phyloP scores from a whole-genome alignment of 805 yeast species.

The Candida dajiaensis region DNA sequence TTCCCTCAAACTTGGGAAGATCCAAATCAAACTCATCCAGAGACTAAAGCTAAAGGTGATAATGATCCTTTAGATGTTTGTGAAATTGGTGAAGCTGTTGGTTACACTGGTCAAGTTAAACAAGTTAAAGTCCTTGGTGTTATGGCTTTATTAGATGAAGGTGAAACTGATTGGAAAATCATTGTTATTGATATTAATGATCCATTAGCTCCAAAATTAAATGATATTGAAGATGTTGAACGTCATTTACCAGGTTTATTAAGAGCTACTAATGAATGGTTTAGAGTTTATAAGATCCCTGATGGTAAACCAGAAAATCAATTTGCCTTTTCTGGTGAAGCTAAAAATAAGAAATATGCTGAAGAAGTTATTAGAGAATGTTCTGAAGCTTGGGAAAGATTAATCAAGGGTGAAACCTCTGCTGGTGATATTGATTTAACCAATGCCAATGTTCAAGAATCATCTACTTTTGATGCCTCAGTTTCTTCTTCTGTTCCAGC shows the following conservation, averaged over 20 bases:
- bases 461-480: constrained; percentile 48
- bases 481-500: constrained; percentile 53
- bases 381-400: constrained; percentile 73
- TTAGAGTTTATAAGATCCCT: constrained; percentile 95
- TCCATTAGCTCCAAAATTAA: constrained; percentile 79
- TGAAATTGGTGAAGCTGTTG: constrained; percentile 68
- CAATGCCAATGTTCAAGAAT: constrained; percentile 61
- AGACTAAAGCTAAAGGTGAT: constrained; percentile 68
- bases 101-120: constrained; percentile 66
- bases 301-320: constrained; percentile 97
- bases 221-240: constrained; percentile 89
- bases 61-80: constrained; percentile 84
- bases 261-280: constrained; percentile 96
- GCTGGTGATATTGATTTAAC: constrained; percentile 66
- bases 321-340: constrained; percentile 95
- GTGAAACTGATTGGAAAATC: constrained; percentile 89
- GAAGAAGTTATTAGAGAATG: constrained; percentile 80
- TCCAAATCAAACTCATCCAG: constrained; percentile 56
- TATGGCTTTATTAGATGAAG: constrained; percentile 91
- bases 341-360: constrained; percentile 83
- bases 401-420: constrained; percentile 60
- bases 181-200: constrained; percentile 80
- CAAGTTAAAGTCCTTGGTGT: constrained; percentile 92
- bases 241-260: constrained; percentile 86
- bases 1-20: constrained; percentile 67